Evolutionary conservation across 2,329 filamentous ascomycete species (phyloP).

Genomic region (Polychaeton citri): DNA sequence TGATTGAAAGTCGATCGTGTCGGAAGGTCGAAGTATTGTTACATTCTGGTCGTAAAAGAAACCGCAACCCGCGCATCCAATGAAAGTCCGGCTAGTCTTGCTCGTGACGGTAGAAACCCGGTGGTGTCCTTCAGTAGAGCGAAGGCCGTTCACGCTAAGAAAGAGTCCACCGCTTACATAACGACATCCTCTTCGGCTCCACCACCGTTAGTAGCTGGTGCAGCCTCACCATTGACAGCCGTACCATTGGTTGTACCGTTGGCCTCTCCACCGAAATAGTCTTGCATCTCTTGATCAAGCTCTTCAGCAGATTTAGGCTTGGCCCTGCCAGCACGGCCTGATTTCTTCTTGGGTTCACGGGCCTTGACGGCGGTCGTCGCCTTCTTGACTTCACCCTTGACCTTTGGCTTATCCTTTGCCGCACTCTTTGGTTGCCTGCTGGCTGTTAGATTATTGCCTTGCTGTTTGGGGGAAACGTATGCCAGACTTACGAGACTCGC

Average conservation of each 20-base stretch:
- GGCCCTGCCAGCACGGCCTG: constrained; percentile 50
- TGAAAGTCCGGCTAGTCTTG: not conserved
- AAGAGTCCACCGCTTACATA: not conserved
- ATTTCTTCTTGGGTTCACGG: constrained; percentile 39
- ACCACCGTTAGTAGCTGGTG: constrained; percentile 34
- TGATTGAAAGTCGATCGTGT: too few species aligned
- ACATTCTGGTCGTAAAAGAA: not conserved
- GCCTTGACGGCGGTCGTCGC: constrained; percentile 36
- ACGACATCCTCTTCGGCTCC: constrained; percentile 7
- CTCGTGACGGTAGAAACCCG: too few species aligned
- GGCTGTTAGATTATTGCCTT: constrained; percentile 7
- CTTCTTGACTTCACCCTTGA: constrained; percentile 34
- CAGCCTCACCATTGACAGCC: constrained; percentile 30
- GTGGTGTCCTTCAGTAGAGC: too few species aligned
- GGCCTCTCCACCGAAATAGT: constrained; percentile 60
- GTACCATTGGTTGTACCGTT: constrained; percentile 31
- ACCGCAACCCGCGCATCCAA: not conserved
- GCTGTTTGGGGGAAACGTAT: not conserved
- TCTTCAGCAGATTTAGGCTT: constrained; percentile 87
- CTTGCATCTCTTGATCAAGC: constrained; percentile 92
- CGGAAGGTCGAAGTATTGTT: too few species aligned
- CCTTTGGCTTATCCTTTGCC: constrained; percentile 19
- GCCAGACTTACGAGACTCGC: constrained; percentile 62
- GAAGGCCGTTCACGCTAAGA: not conserved
- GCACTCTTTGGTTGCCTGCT: constrained; percentile 20